These are phyloP conservation scores for Xylaria sp. DNA, from an alignment of 2,329 filamentous ascomycete species.

Conservation along the genomic window DNA sequence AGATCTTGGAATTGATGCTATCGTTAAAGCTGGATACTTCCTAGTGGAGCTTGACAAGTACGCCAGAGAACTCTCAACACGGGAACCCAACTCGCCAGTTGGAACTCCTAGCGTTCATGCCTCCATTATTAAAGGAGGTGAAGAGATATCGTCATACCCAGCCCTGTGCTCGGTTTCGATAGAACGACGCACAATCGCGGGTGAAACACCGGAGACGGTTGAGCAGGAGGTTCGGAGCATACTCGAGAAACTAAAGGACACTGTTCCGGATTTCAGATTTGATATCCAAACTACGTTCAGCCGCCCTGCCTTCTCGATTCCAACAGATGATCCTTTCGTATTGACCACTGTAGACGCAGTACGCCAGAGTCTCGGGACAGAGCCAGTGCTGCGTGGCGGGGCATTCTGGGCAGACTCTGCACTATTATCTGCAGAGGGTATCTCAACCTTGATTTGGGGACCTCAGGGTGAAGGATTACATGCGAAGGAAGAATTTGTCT, in stretches of 20 bases:
- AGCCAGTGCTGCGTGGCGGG: constrained; percentile 46
- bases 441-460: constrained; percentile 24
- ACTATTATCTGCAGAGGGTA: constrained; percentile 18
- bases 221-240: constrained; percentile 52
- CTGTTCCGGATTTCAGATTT: constrained; percentile 54
- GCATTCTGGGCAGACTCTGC: constrained; percentile 57
- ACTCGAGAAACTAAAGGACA: constrained; percentile 48
- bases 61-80: constrained; percentile 47
- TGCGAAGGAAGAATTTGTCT: constrained; percentile 22
- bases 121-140: constrained; percentile 60
- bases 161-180: constrained; percentile 59
- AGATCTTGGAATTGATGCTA: constrained; percentile 61
- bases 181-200: constrained; percentile 60
- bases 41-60: constrained; percentile 58
- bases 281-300: constrained; percentile 54
- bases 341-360: constrained; percentile 48
- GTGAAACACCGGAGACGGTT: constrained; percentile 54
- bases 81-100: constrained; percentile 45
- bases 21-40: constrained; percentile 59
- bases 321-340: constrained; percentile 55
- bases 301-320: constrained; percentile 56
- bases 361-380: constrained; percentile 42
- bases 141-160: constrained; percentile 63
- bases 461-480: constrained; percentile 23
- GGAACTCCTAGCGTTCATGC: constrained; percentile 59